Conservation (phyloP, 2,329 filamentous ascomycete genomes). For the Orbilia blumenaviensis region DNA sequence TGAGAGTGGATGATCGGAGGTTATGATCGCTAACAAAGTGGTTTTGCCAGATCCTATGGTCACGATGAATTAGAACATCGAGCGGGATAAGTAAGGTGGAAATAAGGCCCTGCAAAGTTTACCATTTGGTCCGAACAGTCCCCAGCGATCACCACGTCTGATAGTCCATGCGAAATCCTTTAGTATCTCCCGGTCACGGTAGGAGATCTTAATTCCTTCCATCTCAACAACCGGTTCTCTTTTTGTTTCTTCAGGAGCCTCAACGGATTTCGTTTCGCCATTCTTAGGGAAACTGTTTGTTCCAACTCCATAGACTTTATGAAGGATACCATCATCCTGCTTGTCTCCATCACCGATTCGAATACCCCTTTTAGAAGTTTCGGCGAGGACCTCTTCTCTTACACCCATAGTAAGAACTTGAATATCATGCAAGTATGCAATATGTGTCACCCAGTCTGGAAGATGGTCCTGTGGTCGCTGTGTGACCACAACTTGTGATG, state of each 20-base stretch:
- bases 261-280: not conserved
- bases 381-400: conserved; percentile 70
- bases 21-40: conserved; percentile 88
- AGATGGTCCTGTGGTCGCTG: conserved; percentile 85
- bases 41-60: conserved; percentile 81
- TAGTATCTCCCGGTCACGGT: conserved; percentile 70
- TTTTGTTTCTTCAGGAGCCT: not conserved
- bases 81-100: too few relatives aligned
- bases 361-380: conserved; percentile 59
- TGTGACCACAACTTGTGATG: conserved; percentile 77
- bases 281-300: not conserved
- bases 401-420: conserved; percentile 73
- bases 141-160: conserved; percentile 84
- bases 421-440: conserved; percentile 76
- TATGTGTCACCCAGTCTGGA: conserved; percentile 88
- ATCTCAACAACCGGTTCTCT: conserved; percentile 85
- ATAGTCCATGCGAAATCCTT: conserved; percentile 90
- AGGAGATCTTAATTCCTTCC: conserved; percentile 81
- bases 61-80: not conserved
- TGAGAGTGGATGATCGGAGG: conserved; percentile 93
- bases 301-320: conserved; percentile 53
- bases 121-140: conserved; percentile 89
- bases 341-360: conserved; percentile 21
- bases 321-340: conserved; percentile 52
- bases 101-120: not conserved